Base-by-base conservation (phyloP, 352 stramenopile species). In the Phytophthora syringae region DNA sequence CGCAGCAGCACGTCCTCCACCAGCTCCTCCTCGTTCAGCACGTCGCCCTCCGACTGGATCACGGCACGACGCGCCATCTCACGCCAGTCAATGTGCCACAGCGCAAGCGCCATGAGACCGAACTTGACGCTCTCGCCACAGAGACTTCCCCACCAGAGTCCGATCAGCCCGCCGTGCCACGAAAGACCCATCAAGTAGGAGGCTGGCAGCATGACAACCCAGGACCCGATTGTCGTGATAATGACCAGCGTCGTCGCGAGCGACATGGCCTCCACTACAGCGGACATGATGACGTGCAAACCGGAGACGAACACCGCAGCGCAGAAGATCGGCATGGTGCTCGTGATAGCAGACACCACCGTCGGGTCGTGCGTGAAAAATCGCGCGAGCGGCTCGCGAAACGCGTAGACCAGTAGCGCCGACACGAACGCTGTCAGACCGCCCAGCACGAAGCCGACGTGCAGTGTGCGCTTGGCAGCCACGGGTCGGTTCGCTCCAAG, bases 221-320 rank as follows among this genome's bases (percentile, higher is more conserved):
- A 94, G 22, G 84, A 93, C 20, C 84, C 84, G 1, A 54, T 65
- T n/a, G 74, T 78, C 16, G 84, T 94, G 65, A 93, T 92, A 13
- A 57, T 66, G 59, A 93, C 79, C 24, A 93, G 57, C 25, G 77
- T 91, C 24, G 80, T 80, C 1, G 84, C 86, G 21, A 93, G 71
- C 34, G 84, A 89, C 86, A 94, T 94, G 61, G 84, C 86, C 60
- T 92, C 84, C 32, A 94, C 80, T 25, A 94, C 86, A 11, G 86
- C 84, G 2, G 86, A 85, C 48, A 94, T 64, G 45, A 93, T 90
- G 20, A 93, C 82, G 66, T 94, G 86, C 0, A 92, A 63, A 3
- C 82, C 84, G 10, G 82, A 93, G 21, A 94, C 56, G 54, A 91
- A 91, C 11, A 93, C 84, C 2, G 82, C 83, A 7, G 82, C 39